Evolutionary conservation across 2,329 filamentous ascomycete species (phyloP).

Genomic region (Daldinia eschscholtzii): DNA sequence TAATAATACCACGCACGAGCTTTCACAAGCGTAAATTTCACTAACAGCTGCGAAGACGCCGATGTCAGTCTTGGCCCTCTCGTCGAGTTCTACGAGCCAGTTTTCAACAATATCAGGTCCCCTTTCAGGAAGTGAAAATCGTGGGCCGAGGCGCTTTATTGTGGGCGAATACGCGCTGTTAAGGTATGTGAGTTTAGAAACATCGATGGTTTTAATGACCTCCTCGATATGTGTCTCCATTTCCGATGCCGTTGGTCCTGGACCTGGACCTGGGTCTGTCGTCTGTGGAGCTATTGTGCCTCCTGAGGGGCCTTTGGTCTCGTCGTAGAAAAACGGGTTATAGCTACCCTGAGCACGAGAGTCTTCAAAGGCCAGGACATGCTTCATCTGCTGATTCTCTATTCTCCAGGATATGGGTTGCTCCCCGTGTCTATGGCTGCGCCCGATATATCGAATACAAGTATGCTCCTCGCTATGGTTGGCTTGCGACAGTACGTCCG

Average conservation of each 20-base stretch:
- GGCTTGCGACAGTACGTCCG: neutral
- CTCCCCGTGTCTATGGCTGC: constrained; percentile 34
- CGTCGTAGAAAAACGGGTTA: constrained; percentile 34
- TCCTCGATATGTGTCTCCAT: neutral
- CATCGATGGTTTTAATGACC: neutral
- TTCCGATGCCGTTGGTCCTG: neutral
- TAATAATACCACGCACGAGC: neutral
- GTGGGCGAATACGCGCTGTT: neutral
- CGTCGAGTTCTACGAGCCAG: neutral
- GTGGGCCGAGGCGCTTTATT: neutral
- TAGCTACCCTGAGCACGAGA: constrained; percentile 36
- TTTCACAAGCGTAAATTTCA: neutral
- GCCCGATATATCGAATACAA: constrained; percentile 30
- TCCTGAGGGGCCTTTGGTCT: neutral
- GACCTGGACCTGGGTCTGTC: neutral
- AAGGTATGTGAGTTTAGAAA: neutral
- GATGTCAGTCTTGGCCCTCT: neutral
- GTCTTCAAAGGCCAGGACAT: constrained; percentile 27
- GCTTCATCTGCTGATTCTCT: neutral
- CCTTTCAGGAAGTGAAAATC: neutral
- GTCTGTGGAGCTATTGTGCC: neutral
- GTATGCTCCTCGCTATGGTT: neutral
- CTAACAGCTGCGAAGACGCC: neutral
- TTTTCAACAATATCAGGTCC: neutral
- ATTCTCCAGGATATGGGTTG: constrained; percentile 22